Evolutionary conservation across 768 basidiomycete species (phyloP).

Genomic region (Boletus sp.): DNA sequence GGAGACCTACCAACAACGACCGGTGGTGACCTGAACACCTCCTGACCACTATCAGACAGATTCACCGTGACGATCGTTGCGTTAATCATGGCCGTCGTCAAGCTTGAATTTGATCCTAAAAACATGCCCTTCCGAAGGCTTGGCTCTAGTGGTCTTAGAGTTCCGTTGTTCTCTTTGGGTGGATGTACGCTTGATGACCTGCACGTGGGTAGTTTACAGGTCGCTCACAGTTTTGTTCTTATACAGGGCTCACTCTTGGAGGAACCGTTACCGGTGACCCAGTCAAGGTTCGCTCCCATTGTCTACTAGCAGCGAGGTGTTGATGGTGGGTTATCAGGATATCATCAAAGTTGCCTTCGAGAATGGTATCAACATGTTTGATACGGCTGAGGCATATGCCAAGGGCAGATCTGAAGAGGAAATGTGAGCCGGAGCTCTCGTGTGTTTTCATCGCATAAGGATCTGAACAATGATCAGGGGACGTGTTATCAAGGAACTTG

Average conservation of each 20-base stretch:
- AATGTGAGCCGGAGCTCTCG: not conserved
- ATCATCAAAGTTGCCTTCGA: conserved; percentile 8
- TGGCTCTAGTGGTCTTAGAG: conserved; percentile 6
- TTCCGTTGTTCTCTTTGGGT: conserved; percentile 8
- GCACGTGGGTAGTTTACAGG: not conserved
- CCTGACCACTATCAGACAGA: no score
- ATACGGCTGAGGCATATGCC: conserved; percentile 8
- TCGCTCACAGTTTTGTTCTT: not conserved
- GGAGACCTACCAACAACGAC: not conserved
- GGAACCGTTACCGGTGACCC: conserved; percentile 6
- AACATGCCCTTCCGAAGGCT: conserved; percentile 9
- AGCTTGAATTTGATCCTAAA: conserved; percentile 6
- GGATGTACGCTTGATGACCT: conserved; percentile 1
- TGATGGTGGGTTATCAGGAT: not conserved
- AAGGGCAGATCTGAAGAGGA: conserved; percentile 6
- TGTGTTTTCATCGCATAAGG: not conserved
- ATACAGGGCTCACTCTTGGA: conserved; percentile 8
- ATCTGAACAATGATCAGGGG: not conserved
- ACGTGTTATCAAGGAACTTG: conserved; percentile 6
- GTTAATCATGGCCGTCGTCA: conserved; percentile 1
- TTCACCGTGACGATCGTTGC: not conserved
- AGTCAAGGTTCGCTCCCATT: not conserved
- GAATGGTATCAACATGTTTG: conserved; percentile 12
- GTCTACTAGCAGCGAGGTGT: no score
- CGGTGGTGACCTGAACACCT: not conserved